A percentile compares a stretch with the other conserved stretches of the same genome.
These are phyloP conservation scores for Hordeum pubiflorum DNA, from an alignment of 202 grass and related monocot genomes.

Conservation along the genomic window DNA sequence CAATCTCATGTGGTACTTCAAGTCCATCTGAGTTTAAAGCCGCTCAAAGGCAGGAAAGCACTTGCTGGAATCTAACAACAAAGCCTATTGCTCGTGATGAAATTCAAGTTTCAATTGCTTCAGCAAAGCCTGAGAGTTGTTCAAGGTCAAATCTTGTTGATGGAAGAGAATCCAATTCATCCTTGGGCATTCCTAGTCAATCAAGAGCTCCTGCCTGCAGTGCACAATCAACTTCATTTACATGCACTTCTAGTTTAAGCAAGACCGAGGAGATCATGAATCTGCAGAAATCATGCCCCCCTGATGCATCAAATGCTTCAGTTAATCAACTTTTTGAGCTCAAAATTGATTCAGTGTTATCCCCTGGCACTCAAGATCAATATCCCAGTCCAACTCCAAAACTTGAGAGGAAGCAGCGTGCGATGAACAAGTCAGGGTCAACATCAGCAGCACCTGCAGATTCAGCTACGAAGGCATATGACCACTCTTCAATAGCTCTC, in stretches of 20 bases:
- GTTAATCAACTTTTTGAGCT: conserved; percentile 9
- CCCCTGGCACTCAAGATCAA: conserved; percentile 23
- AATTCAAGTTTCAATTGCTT: conserved; percentile 30
- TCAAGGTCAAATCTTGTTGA: conserved; percentile 29
- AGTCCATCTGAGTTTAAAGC: background rate
- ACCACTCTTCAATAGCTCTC: conserved; percentile 4
- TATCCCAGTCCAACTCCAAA: conserved; percentile 47
- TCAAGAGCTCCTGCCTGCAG: conserved; percentile 6
- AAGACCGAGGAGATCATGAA: conserved; percentile 19
- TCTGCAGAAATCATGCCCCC: conserved; percentile 23
- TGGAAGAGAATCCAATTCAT: conserved; percentile 34
- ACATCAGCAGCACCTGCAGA: conserved; percentile 24
- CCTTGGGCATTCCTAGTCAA: conserved; percentile 12
- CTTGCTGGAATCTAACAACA: conserved; percentile 23
- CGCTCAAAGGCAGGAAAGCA: background rate
- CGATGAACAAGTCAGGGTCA: conserved; percentile 17
- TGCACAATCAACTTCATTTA: conserved; percentile 19
- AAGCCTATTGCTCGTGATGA: conserved; percentile 16
- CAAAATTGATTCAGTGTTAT: conserved; percentile 12
- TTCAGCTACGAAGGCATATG: conserved; percentile 15
- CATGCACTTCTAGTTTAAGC: conserved; percentile 20
- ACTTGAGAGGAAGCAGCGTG: conserved; percentile 26
- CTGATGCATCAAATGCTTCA: conserved; percentile 21
- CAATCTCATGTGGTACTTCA: conserved; percentile 4
- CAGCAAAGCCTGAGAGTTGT: conserved; percentile 22